phyloP scores from a whole-genome alignment of 2,329 filamentous ascomycete species.

The Epichloe elymi region DNA sequence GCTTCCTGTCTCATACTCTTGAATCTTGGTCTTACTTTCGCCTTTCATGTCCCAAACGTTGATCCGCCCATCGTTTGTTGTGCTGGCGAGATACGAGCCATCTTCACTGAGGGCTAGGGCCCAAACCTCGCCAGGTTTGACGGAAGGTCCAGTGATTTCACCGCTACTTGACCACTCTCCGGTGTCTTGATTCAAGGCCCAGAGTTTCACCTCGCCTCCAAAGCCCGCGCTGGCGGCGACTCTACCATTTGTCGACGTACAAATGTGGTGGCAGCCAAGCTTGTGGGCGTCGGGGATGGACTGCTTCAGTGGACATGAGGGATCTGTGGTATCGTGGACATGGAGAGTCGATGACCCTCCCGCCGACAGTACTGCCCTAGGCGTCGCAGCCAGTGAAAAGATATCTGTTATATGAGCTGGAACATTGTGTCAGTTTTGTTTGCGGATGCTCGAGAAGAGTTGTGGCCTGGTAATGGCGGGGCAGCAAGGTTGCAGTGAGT shows the following conservation, averaged over 20 bases:
- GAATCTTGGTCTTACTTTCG: constrained; percentile 48
- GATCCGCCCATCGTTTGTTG: constrained; percentile 75
- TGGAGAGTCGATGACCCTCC: constrained; percentile 75
- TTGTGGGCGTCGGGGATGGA: constrained; percentile 69
- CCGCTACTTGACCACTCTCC: constrained; percentile 34
- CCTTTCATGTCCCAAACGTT: constrained; percentile 69
- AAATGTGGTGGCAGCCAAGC: constrained; percentile 83
- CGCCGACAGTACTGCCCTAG: constrained; percentile 62
- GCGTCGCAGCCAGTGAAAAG: constrained; percentile 68
- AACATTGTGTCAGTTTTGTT: constrained; percentile 4
- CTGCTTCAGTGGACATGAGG: constrained; percentile 66
- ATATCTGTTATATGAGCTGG: constrained; percentile 74
- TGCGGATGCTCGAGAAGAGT: background rate
- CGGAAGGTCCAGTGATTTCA: constrained; percentile 29
- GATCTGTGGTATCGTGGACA: constrained; percentile 59
- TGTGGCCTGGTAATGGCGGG: constrained; percentile 11
- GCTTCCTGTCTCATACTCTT: constrained; percentile 67
- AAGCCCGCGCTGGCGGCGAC: constrained; percentile 78
- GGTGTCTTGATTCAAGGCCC: constrained; percentile 48
- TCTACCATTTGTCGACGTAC: constrained; percentile 53
- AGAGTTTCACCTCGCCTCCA: constrained; percentile 75
- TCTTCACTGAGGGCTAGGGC: constrained; percentile 74
- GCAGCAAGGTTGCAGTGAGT: constrained; percentile 9
- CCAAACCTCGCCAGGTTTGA: constrained; percentile 66
- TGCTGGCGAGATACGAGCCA: constrained; percentile 73